Base-by-base conservation (phyloP, 306 rosid species). In the Sicyos baderoa region DNA sequence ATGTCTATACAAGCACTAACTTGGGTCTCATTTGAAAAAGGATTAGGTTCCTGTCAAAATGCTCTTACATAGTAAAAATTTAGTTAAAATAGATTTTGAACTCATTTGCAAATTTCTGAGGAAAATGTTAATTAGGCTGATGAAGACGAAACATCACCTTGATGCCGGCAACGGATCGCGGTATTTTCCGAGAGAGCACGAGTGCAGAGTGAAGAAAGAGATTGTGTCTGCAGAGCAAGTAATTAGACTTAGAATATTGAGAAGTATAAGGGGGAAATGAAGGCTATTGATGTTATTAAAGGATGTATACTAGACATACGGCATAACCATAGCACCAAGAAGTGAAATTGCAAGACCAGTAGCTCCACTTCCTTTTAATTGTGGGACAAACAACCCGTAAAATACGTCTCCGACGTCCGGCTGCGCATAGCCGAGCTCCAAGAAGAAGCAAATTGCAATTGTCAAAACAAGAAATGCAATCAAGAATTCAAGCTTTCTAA, bases 251-350 rank as follows among this genome's bases (percentile, higher is more conserved):
- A 63, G 57, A 60, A 71, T 12, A 5, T 32, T 23, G 58, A 68
- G 17, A 62, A 11, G 72, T 13, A 53, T 17, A 23, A 76, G 70
- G 58, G 13, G 44, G 66, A 70, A 13, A 54, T 64, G 70, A 48
- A 10, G 56, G 50, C 19, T 51, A 14, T 22, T 69, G 77, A 52
- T 60, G 48, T 68, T 4, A 57, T 69, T 21, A 15, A 15, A 76
- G 67, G 64, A 50, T 47, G 54, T 29, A 29, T 19, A 52, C 69
- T 40, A 68, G 77, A 89, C 97, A 3, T 85, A 93, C 97, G 99
- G 97, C 99, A 93, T 93, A 85, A 93, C 99, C 99, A 93, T 90
- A 75, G 97, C 99, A 53, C 99, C 99, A 4, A 93, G 97, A 62
- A 93, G 97, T 52, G 99, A 93, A 84, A 93, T 90, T 29, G 99